A percentile compares a stretch with the other conserved stretches of the same genome.
Evolutionary conservation across 805 yeast genomes (phyloP).

Genomic region (Kodamaea neixiangensis): DNA sequence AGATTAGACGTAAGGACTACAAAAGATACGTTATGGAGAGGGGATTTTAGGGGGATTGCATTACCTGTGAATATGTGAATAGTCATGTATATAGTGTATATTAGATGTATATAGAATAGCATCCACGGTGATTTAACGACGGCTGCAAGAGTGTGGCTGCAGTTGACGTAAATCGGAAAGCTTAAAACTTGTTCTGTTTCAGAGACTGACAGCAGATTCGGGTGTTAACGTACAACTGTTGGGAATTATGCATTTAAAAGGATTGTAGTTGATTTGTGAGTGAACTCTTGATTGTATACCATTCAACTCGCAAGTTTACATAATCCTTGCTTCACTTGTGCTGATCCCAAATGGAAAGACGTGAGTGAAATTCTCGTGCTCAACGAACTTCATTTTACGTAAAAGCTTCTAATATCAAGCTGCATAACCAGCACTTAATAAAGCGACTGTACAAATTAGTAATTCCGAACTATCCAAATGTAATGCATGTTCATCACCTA

Average conservation of each 20-base stretch:
- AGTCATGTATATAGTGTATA: conserved; percentile 6
- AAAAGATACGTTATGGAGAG: conserved; percentile 32
- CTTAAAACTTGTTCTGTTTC: too few species aligned
- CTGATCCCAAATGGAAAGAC: too few species aligned
- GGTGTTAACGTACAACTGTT: too few species aligned
- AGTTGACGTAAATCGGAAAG: too few species aligned
- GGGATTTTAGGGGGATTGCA: conserved; percentile 25
- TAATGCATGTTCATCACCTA: not conserved
- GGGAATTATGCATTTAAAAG: too few species aligned
- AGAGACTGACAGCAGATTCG: too few species aligned
- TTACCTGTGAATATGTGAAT: conserved; percentile 9
- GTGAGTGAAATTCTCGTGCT: not conserved
- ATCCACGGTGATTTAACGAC: not conserved
- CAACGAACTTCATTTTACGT: not conserved
- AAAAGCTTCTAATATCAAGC: not conserved
- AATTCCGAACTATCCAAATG: not conserved
- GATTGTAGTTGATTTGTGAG: too few species aligned
- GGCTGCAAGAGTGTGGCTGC: not conserved
- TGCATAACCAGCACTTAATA: too few species aligned
- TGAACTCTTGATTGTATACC: too few species aligned
- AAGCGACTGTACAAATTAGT: too few species aligned
- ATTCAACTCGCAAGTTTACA: too few species aligned
- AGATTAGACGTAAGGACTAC: conserved; percentile 37
- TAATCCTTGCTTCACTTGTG: too few species aligned
- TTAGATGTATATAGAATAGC: not conserved